phyloP scores from a whole-genome alignment of 257 asterid species.

The Penstemon newberryi region DNA sequence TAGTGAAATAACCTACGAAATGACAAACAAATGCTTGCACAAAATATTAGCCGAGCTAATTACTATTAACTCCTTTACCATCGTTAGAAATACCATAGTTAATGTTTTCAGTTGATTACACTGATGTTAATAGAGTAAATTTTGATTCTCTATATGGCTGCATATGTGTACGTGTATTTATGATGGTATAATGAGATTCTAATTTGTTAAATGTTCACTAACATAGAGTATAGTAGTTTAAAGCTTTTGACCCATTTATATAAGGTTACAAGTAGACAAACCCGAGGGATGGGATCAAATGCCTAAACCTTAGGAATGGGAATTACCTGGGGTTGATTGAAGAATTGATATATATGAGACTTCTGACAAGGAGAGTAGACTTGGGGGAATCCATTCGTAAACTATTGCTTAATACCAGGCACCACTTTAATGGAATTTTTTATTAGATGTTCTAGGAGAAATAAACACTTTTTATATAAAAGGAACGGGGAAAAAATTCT shows the following conservation, averaged over 20 bases:
- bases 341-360: constrained; percentile 18
- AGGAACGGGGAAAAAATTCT: neutral
- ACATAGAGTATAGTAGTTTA: neutral
- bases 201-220: neutral
- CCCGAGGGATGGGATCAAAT: neutral
- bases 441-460: constrained; percentile 17
- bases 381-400: neutral
- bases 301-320: neutral
- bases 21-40: neutral
- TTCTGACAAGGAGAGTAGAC: neutral
- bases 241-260: neutral
- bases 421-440: constrained; percentile 19
- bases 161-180: neutral
- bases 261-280: neutral
- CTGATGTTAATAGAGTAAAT: neutral
- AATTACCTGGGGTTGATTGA: neutral
- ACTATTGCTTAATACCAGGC: constrained; percentile 12
- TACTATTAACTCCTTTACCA: neutral
- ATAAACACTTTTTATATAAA: constrained; percentile 1
- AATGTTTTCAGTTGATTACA: neutral
- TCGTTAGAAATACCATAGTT: neutral
- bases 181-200: neutral
- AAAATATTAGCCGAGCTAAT: neutral
- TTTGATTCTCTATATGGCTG: neutral
- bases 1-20: neutral